These are phyloP conservation scores for Centrapalus pauciflorus DNA, from an alignment of 129 eudicot genomes.

Conservation along the genomic window DNA sequence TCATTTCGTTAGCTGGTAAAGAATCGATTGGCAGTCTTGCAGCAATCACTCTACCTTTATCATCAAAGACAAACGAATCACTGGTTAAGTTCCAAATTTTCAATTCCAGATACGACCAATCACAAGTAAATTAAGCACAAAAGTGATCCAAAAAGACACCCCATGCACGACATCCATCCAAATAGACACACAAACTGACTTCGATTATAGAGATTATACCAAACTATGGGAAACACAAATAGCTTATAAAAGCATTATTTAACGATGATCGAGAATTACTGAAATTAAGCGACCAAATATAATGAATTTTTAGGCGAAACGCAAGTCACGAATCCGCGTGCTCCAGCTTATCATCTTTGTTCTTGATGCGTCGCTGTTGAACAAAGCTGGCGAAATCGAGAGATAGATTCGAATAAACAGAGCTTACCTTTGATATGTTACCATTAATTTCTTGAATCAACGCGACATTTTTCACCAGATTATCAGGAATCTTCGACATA, in stretches of 20 bases:
- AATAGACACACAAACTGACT: not conserved
- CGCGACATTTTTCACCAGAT: conserved; percentile 58
- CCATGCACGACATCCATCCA: conserved; percentile 1
- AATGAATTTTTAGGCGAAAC: conserved; percentile 2
- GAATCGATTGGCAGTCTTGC: conserved; percentile 7
- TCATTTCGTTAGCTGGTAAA: conserved; percentile 2
- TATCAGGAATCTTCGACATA: conserved; percentile 54
- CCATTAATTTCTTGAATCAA: conserved; percentile 56
- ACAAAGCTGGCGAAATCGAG: conserved; percentile 35
- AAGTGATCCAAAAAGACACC: not conserved
- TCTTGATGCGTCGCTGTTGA: conserved; percentile 30
- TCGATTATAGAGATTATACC: not conserved
- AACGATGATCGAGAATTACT: conserved; percentile 14
- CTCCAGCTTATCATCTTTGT: conserved; percentile 22
- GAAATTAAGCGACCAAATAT: conserved; percentile 7
- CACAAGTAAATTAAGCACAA: not conserved
- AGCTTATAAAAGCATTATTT: conserved; percentile 8
- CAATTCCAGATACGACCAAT: conserved; percentile 5
- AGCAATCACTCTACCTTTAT: conserved; percentile 14
- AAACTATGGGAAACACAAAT: not conserved
- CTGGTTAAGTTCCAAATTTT: not conserved
- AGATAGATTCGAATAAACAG: conserved; percentile 52
- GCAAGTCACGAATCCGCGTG: conserved; percentile 21
- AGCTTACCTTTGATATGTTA: conserved; percentile 50
- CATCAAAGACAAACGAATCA: not conserved